Base-by-base conservation (phyloP, 1,284 basidiomycete genomes). In the Stereum hirsutum region DNA sequence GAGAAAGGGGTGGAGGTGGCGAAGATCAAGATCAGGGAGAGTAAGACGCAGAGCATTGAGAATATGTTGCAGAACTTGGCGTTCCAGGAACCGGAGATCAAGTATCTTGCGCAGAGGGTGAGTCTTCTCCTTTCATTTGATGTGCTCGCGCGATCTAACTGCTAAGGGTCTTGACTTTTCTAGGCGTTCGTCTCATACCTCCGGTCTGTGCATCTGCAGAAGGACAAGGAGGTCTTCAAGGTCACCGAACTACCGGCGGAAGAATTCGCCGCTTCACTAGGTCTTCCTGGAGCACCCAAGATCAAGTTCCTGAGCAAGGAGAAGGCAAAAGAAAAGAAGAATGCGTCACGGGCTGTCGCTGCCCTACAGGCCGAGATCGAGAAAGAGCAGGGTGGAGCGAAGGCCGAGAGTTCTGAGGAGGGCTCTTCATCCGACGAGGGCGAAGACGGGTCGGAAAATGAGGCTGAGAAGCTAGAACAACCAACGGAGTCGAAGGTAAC, bases 101-200 rank as follows among this genome's bases (percentile, higher is more conserved):
- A 99, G 63, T 96, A 98, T 59, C 78, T 99, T 6, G 96, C 86
- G 6, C 95, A 99, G 61, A 69, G 89, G 45, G 91, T 92, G 57
- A 49, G 81, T 72, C 20, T 14, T 35, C 23, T 12, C 5, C 15
- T 20, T 31, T 17, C 3, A 7, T 33, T 20, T 2, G 5, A 12
- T 3, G 12, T 8, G 24, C n/a, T n/a, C 27, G 19, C 26, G 26
- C n/a, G 25, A n/a, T 17, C 24, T 11, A 20, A n/a, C 12, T 41
- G 42, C 24, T 48, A 11, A 21, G 17, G 6, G n/a, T 21, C 5
- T 27, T 12, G 4, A 24, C 25, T 5, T 40, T 40, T 39, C 31
- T 58, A 97, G 89, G 90, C 95, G 0, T 97, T 99, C 58, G 88
- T 98, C 15, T 96, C 93, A 4, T 99, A 99, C 61, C 73, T 98